These are phyloP conservation scores for Fraxinus americana DNA, from an alignment of 257 asterid genomes.

Conservation along the genomic window DNA sequence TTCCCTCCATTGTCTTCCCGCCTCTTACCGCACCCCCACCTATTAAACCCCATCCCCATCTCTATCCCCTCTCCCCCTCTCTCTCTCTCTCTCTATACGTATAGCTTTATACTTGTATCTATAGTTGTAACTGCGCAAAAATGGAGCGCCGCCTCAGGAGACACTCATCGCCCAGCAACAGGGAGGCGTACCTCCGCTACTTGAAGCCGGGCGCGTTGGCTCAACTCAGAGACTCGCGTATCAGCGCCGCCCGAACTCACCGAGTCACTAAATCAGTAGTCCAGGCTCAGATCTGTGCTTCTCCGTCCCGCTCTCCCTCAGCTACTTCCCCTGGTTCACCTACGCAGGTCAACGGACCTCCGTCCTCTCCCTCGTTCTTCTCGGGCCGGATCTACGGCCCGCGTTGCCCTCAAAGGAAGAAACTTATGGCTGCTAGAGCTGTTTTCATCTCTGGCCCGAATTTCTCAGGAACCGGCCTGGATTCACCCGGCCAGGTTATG, in stretches of 20 bases:
- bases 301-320: constrained; percentile 12
- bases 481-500: background rate
- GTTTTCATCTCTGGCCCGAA: constrained; percentile 10
- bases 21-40: background rate
- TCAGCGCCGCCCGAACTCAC: constrained; percentile 24
- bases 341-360: constrained; percentile 8
- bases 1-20: constrained; percentile 37
- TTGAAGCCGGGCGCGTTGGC: constrained; percentile 39
- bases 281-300: constrained; percentile 21
- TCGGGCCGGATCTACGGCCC: constrained; percentile 31
- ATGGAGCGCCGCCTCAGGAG: constrained; percentile 31
- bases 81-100: background rate
- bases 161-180: constrained; percentile 4
- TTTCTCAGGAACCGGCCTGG: constrained; percentile 21
- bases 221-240: constrained; percentile 35
- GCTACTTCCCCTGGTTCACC: constrained; percentile 7
- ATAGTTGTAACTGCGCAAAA: background rate
- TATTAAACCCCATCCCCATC: background rate
- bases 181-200: constrained; percentile 28
- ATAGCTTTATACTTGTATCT: background rate
- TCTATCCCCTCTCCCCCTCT: background rate
- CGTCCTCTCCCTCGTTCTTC: constrained; percentile 19
- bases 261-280: constrained; percentile 4
- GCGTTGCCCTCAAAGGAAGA: constrained; percentile 37
- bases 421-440: constrained; percentile 26